A percentile compares a stretch with the other conserved stretches of the same genome.
These are phyloP conservation scores for Pyrus betulifolia DNA, from an alignment of 306 rosid species.

Conservation along the genomic window DNA sequence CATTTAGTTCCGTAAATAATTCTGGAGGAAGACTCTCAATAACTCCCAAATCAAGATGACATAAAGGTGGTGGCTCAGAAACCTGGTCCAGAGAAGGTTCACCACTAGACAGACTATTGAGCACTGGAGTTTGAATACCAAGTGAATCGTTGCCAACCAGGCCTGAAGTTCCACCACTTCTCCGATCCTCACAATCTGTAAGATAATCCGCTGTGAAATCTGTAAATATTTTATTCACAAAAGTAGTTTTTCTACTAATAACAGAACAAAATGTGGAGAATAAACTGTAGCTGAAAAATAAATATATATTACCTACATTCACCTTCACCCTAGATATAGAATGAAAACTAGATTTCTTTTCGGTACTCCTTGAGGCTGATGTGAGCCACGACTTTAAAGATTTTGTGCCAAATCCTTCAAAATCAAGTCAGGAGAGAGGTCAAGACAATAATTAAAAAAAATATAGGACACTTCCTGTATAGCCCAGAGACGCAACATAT, in stretches of 20 bases:
- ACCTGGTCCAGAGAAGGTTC: conserved; percentile 34
- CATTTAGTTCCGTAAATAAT: conserved; percentile 69
- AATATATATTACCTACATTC: conserved; percentile 23
- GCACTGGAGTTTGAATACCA: conserved; percentile 32
- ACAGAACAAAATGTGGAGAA: neutral
- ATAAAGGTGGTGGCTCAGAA: conserved; percentile 60
- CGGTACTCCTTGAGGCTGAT: conserved; percentile 39
- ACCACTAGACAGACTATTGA: conserved; percentile 19
- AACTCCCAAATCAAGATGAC: conserved; percentile 75
- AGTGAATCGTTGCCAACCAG: conserved; percentile 19
- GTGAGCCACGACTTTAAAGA: conserved; percentile 66
- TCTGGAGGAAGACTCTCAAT: conserved; percentile 78
- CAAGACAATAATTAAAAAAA: conserved; percentile 11
- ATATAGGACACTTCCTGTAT: conserved; percentile 1
- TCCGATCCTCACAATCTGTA: conserved; percentile 38
- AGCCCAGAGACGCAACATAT: neutral
- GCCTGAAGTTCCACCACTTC: conserved; percentile 20
- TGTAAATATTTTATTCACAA: neutral
- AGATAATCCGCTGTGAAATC: neutral
- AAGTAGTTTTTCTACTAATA: neutral
- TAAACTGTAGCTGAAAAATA: neutral
- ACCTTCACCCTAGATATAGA: conserved; percentile 4
- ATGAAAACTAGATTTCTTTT: conserved; percentile 16
- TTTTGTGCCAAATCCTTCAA: conserved; percentile 42
- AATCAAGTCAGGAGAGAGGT: conserved; percentile 5